Conservation (phyloP, 495 filamentous ascomycete species). For the Penicillium longicatenatum region DNA sequence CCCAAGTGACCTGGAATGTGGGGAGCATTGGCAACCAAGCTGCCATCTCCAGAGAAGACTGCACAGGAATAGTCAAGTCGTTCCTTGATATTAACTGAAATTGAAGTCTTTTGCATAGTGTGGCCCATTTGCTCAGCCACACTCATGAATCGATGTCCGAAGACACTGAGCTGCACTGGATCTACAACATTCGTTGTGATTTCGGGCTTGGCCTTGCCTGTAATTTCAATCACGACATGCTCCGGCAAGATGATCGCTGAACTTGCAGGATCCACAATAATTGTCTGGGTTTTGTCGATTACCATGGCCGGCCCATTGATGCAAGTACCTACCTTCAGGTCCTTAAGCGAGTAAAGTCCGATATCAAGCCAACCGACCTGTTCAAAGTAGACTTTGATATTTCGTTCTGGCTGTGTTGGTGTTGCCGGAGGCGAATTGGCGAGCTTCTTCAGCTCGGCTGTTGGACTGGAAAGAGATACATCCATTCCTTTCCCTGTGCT, state of each 20-base stretch:
- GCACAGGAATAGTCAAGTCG: conserved; percentile 90
- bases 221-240: conserved; percentile 73
- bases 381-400: conserved; percentile 26
- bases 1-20: conserved; percentile 5
- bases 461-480: conserved; percentile 4
- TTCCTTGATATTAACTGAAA: conserved; percentile 93
- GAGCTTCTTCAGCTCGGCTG: conserved; percentile 67
- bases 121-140: conserved; percentile 94
- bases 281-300: conserved; percentile 92
- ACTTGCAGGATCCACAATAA: conserved; percentile 78
- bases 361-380: conserved; percentile 73
- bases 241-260: conserved; percentile 51
- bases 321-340: conserved; percentile 65
- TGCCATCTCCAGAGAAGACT: conserved; percentile 78
- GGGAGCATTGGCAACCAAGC: conserved; percentile 75
- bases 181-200: conserved; percentile 49
- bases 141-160: conserved; percentile 91
- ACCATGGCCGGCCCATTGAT: conserved; percentile 83
- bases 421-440: conserved; percentile 5
- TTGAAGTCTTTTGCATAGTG: conserved; percentile 85
- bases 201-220: conserved; percentile 67
- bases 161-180: conserved; percentile 87
- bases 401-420: neutral
- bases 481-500: conserved; percentile 62
- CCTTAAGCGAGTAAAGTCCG: conserved; percentile 74